These are phyloP conservation scores for Trichosporon ovoides DNA, from an alignment of 1,284 basidiomycete species.

Conservation along the genomic window DNA sequence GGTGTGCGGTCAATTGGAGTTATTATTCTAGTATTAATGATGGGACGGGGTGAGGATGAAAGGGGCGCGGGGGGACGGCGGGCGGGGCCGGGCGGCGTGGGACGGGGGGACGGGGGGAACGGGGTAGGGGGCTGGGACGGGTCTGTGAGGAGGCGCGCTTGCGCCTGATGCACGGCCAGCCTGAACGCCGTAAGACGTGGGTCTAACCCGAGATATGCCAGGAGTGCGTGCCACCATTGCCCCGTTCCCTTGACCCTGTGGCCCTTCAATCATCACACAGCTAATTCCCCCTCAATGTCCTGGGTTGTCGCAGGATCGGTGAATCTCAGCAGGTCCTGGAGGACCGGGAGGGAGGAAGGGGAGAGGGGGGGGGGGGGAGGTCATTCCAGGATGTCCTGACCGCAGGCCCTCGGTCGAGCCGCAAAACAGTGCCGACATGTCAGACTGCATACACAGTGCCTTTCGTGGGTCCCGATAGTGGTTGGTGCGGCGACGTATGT, in stretches of 20 bases:
- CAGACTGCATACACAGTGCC: background rate
- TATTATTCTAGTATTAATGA: no score
- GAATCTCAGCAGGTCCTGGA: background rate
- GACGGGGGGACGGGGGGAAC: background rate
- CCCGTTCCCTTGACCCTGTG: background rate
- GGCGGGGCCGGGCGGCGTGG: background rate
- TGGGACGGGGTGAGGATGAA: no score
- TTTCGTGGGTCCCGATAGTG: background rate
- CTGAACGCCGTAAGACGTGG: slow-evolving; percentile 4
- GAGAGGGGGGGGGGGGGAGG: no score
- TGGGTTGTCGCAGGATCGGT: background rate
- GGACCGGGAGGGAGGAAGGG: no score
- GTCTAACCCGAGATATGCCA: slow-evolving; percentile 5
- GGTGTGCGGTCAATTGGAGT: background rate
- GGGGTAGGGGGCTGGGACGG: background rate
- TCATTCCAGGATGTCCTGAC: background rate
- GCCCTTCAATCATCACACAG: background rate
- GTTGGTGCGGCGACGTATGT: no score
- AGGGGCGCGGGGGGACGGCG: background rate
- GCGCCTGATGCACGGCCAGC: background rate
- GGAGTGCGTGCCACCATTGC: background rate
- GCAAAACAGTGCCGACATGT: background rate
- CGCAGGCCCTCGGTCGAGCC: background rate
- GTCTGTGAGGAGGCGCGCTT: no score
- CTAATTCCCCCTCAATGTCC: background rate